phyloP scores from a whole-genome alignment of 768 basidiomycete species.

The Russula lepida region DNA sequence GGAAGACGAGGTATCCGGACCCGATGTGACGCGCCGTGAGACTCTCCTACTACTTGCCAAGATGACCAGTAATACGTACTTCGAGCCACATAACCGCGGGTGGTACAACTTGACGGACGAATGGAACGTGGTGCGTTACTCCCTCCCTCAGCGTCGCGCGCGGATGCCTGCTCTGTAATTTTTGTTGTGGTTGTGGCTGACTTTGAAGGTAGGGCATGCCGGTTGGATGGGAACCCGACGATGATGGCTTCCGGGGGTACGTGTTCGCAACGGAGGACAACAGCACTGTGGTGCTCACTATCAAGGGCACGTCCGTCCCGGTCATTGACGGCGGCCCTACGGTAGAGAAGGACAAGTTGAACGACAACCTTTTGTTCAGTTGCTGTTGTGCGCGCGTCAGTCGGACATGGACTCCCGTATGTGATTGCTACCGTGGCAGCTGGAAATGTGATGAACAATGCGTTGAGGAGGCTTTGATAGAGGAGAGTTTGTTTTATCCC shows the following conservation, averaged over 20 bases:
- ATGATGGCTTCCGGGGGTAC: conserved; percentile 87
- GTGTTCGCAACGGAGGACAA: conserved; percentile 81
- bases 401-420: conserved; percentile 89
- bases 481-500: conserved; percentile 83
- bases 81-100: conserved; percentile 44
- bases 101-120: conserved; percentile 72
- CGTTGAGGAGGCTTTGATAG: conserved; percentile 65
- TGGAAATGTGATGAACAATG: conserved; percentile 77
- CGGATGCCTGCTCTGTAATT: neutral
- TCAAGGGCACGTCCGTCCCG: conserved; percentile 86
- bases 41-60: conserved; percentile 79
- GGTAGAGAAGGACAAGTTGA: conserved; percentile 80
- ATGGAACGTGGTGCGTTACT: conserved; percentile 50
- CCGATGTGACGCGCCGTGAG: conserved; percentile 68
- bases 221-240: conserved; percentile 84
- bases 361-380: conserved; percentile 90
- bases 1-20: conserved; percentile 61
- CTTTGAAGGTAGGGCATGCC: conserved; percentile 45
- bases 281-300: conserved; percentile 80
- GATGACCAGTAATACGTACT: conserved; percentile 93
- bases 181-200: neutral
- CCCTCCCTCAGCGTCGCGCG: neutral
- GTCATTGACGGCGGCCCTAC: conserved; percentile 77
- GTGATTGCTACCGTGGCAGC: conserved; percentile 71
- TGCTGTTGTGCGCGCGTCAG: conserved; percentile 94